Base-by-base conservation (phyloP, 805 yeast genomes). In the Saccharomycopsis selenospora region DNA sequence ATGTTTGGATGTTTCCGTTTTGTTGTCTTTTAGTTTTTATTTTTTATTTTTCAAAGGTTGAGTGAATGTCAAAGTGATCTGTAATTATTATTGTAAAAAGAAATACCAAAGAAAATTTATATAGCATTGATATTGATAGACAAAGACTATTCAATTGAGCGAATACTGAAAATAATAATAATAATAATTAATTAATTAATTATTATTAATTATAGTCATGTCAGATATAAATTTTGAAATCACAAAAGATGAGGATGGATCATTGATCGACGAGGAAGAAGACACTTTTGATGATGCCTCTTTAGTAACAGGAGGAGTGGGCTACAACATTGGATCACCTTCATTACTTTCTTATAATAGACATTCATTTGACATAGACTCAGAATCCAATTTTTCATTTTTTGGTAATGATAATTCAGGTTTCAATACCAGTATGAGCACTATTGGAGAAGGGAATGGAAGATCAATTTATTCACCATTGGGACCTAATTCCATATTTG, bases 401-500 rank as follows among this genome's bases (percentile, higher is more conserved):
- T 17, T 45, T 10, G 46, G 52, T 30, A 48, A 48, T n/a, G 46
- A 26, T 13, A 43, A 36, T 17, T 33, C 41, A 3, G 43, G 38
- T 23, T 23, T n/a, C 27, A 42, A 26, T 20, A 41, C 27, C 40
- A 41, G 25, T 27, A 36, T 7, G 17, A 43, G 20, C 26, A 20
- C 28, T 22, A 33, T 33, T 5, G 17, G 17, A 17, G 17, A 4
- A 6, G 42, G 24, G 3, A 25, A 7, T 7, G 26, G 28, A 27
- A 43, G 45, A 14, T 13, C 28, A 4, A 22, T 23, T 6, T 46
- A 49, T 33, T 50, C 56, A 3, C 82, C 85, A 1, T 61, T 82
- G 55, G 86, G 86, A 1, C 80, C 84, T 44, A 86, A 85, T 59
- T 82, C 95, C 3, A 79, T 88, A 28, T 85, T 75, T 59, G 93